Conservation (phyloP, 2,329 filamentous ascomycete genomes). For the Calonectria hongkongensis region DNA sequence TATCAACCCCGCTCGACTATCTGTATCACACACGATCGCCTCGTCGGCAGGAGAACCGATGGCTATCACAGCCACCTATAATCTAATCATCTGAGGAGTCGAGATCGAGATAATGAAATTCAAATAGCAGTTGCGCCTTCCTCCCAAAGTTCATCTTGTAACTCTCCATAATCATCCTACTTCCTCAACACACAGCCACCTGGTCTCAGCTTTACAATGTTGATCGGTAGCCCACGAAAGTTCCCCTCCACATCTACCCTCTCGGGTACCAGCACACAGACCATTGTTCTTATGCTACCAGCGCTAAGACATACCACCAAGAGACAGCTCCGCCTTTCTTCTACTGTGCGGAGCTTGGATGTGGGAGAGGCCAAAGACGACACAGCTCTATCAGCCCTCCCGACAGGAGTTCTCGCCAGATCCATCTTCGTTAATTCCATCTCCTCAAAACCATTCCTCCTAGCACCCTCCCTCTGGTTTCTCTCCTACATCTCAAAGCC, state of each 20-base stretch:
- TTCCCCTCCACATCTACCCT: conserved; percentile 27
- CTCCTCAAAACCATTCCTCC: conserved; percentile 65
- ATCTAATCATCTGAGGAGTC: conserved; percentile 23
- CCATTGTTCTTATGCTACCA: conserved; percentile 26
- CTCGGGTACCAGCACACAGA: conserved; percentile 23
- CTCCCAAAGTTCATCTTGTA: conserved; percentile 11
- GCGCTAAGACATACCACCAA: conserved; percentile 18
- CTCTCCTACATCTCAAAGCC: conserved; percentile 60
- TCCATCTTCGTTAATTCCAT: conserved; percentile 67
- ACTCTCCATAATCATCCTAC: conserved; percentile 16
- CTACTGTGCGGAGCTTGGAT: conserved; percentile 26
- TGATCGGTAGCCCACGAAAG: conserved; percentile 23
- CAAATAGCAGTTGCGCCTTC: conserved; percentile 30
- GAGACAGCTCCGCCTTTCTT: conserved; percentile 22
- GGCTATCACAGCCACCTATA: conserved; percentile 26
- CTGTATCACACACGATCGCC: conserved; percentile 21
- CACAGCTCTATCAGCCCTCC: conserved; percentile 55
- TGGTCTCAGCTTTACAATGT: conserved; percentile 22
- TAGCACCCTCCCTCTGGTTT: conserved; percentile 61
- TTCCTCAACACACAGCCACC: not conserved
- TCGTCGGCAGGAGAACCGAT: conserved; percentile 38
- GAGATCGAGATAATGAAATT: conserved; percentile 29
- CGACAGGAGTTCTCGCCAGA: conserved; percentile 60
- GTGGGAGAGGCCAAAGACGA: not conserved
- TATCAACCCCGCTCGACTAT: conserved; percentile 35